These are phyloP conservation scores for Biscogniauxia mediterranea DNA, from an alignment of 2,329 filamentous ascomycete species.

Conservation along the genomic window DNA sequence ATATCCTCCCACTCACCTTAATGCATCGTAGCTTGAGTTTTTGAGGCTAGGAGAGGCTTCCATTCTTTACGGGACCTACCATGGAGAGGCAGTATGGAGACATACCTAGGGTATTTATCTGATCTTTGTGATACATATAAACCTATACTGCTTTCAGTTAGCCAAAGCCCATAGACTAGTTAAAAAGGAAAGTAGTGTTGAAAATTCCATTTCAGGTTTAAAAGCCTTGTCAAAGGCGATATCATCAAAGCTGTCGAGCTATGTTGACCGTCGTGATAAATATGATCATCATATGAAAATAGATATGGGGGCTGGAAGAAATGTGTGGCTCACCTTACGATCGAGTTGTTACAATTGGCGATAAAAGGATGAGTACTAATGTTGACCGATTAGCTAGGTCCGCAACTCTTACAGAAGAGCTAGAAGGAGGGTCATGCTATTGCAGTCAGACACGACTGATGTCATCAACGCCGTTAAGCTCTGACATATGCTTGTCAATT, in stretches of 20 bases:
- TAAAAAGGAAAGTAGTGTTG: not conserved
- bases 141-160: not conserved
- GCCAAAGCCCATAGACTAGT: not conserved
- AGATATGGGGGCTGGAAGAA: conserved; percentile 6
- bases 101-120: not conserved
- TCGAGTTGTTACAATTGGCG: not conserved
- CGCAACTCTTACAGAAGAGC: conserved; percentile 2
- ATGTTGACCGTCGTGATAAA: conserved; percentile 87
- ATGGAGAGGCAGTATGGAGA: not conserved
- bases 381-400: conserved; percentile 30
- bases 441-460: conserved; percentile 45
- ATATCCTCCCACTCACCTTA: no score
- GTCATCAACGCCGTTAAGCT: conserved; percentile 60
- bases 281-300: conserved; percentile 63
- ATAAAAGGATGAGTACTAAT: not conserved
- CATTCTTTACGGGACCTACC: not conserved
- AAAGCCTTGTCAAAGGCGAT: conserved; percentile 73
- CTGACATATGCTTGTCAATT: conserved; percentile 98
- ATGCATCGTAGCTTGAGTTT: no score
- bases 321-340: conserved; percentile 19
- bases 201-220: conserved; percentile 25
- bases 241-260: conserved; percentile 75
- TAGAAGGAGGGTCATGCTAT: conserved; percentile 15
- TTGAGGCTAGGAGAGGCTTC: no score
- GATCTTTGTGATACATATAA: no score